phyloP scores from a whole-genome alignment of 139 green algal genomes.

The Chlorella sp. region DNA sequence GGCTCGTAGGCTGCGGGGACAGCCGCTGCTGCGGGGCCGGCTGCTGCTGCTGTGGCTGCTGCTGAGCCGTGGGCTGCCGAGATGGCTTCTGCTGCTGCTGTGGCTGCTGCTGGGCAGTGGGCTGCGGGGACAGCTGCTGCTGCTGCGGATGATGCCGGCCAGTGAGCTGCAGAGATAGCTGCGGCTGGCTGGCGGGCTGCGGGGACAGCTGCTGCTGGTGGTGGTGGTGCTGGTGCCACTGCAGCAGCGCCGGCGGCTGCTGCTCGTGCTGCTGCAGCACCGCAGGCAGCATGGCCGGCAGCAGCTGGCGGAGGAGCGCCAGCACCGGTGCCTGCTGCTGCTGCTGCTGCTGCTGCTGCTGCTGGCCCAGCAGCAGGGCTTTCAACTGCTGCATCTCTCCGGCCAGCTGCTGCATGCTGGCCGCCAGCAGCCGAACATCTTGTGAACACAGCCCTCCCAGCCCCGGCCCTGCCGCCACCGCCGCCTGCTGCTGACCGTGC shows the following conservation, averaged over 20 bases:
- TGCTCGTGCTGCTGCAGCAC: not conserved
- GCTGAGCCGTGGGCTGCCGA: not conserved
- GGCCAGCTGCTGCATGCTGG: constrained; percentile 2
- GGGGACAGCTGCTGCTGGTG: not conserved
- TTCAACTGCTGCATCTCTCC: constrained; percentile 3
- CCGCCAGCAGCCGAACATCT: not conserved
- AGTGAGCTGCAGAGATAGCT: too few relatives aligned
- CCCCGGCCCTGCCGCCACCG: not conserved
- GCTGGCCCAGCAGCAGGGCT: constrained; percentile 10
- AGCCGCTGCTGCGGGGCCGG: not conserved
- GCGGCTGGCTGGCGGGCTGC: not conserved
- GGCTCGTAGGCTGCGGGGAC: not conserved
- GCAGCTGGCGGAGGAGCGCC: constrained; percentile 8
- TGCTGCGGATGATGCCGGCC: too few relatives aligned
- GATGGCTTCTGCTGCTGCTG: too few relatives aligned
- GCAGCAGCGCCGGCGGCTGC: constrained; percentile 1
- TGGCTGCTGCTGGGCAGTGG: not conserved
- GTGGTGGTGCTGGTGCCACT: not conserved
- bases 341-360: constrained; percentile 27
- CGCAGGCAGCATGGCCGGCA: not conserved
- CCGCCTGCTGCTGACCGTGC: not conserved
- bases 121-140: not conserved
- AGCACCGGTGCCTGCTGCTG: constrained; percentile 19
- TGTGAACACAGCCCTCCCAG: not conserved
- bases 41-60: not conserved